Evolutionary conservation across 139 green algal species (phyloP).

Genomic region (Chlamydomonas sp.): DNA sequence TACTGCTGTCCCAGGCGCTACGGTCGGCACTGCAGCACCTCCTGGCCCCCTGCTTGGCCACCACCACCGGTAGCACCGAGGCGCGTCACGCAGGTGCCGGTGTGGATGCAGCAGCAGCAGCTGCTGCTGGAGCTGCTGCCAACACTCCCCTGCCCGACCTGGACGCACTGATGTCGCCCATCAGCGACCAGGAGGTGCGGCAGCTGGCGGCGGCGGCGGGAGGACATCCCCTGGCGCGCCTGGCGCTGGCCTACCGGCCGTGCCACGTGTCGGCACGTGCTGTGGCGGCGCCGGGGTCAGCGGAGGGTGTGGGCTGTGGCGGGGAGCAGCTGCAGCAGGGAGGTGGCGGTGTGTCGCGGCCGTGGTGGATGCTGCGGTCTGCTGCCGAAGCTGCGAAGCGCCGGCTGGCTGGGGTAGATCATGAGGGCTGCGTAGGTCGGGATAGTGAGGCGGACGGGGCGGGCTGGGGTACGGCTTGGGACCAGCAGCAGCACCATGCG

Average conservation of each 20-base stretch:
- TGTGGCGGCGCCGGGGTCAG: not conserved
- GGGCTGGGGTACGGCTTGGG: too few relatives aligned
- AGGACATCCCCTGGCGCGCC: conserved; percentile 1
- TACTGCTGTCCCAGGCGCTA: too few relatives aligned
- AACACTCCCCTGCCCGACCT: not conserved
- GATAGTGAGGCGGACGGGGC: too few relatives aligned
- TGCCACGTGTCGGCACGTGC: not conserved
- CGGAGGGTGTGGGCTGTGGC: not conserved
- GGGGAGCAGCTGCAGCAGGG: not conserved
- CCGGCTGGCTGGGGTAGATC: too few relatives aligned
- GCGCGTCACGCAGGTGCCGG: too few relatives aligned
- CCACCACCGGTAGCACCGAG: too few relatives aligned
- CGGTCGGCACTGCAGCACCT: too few relatives aligned
- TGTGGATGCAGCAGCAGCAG: not conserved
- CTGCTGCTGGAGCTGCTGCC: not conserved
- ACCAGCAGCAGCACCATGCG: too few relatives aligned
- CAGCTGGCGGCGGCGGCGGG: conserved; percentile 8
- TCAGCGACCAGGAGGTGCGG: conserved; percentile 6
- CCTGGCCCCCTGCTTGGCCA: too few relatives aligned
- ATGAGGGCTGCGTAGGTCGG: too few relatives aligned
- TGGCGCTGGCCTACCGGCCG: not conserved
- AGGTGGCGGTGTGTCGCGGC: not conserved
- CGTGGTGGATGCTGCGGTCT: not conserved
- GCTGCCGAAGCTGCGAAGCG: too few relatives aligned
- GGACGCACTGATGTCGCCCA: conserved; percentile 2